Conservation (phyloP, 139 green algal species). For the Tetraselmis chui region DNA sequence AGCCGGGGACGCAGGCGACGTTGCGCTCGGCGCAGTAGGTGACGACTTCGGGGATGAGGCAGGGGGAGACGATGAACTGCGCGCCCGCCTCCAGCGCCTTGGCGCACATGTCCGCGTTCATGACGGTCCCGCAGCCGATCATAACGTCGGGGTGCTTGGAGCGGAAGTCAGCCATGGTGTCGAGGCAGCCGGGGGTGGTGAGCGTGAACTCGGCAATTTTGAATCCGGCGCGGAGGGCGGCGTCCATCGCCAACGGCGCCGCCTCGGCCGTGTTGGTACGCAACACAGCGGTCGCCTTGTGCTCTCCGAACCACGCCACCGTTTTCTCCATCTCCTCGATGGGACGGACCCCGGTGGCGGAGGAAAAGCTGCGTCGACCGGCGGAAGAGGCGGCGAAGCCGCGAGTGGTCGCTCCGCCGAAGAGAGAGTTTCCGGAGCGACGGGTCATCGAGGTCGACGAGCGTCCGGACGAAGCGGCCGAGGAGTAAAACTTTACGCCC, state of each 20-base stretch:
- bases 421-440: background rate
- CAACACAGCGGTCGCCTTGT: slow-evolving; percentile 22
- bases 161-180: slow-evolving; percentile 9
- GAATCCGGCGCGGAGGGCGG: slow-evolving; percentile 17
- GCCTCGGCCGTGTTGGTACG: slow-evolving; percentile 9
- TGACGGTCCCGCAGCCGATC: slow-evolving; percentile 12
- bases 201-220: slow-evolving; percentile 22
- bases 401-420: background rate
- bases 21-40: slow-evolving; percentile 11
- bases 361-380: background rate
- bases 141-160: slow-evolving; percentile 9
- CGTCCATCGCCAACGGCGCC: slow-evolving; percentile 14
- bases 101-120: slow-evolving; percentile 13
- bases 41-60: slow-evolving; percentile 19
- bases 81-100: slow-evolving; percentile 18
- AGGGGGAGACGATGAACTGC: slow-evolving; percentile 17
- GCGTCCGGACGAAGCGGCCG: background rate
- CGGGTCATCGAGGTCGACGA: background rate
- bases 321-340: slow-evolving; percentile 6
- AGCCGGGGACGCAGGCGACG: slow-evolving; percentile 16
- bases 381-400: background rate
- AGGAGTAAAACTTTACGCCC: slow-evolving; percentile 3
- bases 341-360: background rate
- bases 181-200: slow-evolving; percentile 21
- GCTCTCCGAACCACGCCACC: slow-evolving; percentile 1